Base-by-base conservation (phyloP, 2,329 filamentous ascomycete genomes). In the Xylaria sp. region DNA sequence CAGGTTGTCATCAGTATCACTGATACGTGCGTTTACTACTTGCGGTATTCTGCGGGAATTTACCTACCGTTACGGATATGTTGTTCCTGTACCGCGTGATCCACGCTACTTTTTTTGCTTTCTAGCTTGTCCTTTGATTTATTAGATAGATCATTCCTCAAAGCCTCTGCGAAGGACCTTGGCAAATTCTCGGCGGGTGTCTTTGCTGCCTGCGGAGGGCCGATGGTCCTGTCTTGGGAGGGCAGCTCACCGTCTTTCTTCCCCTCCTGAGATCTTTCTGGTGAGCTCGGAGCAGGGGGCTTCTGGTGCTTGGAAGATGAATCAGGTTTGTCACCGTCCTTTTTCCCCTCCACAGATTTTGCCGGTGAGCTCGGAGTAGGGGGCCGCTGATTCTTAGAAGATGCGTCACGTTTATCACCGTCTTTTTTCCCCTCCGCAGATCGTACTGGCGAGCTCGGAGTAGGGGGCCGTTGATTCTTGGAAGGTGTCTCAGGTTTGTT, bases 181-280 rank as follows among this genome's bases (percentile, higher is more conserved):
- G 67, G 61, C 46, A 63, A 58, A 25, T 63, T 61, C n/a, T 54
- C 44, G 37, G 37, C 32, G 48, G 48, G 37, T n/a, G 54, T n/a
- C n/a, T 55, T 63, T 15, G 61, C 57, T 62, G 52, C 54, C 65
- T 65, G 68, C 8, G 18, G 48, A 61, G 4, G n/a, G 20, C 50
- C 39, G 12, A 57, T 54, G 34, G 56, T 46, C 54, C 25, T 67
- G 12, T 51, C 50, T 60, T 68, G 67, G 37, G 34, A 68, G 58
- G 62, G 62, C 62, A 57, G 57, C 70, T 72, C 65, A 72, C 68
- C 70, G 37, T 72, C 67, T 67, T 67, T 65, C 55, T 68, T 72
- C 5, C n/a, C 20, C 28, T 70, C 65, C 8, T 55, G 50, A 5
- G 64, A 41, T 44, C 67, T 65, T 3, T 23, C 48, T n/a, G 55